These are phyloP conservation scores for Harringtonia lauricola DNA, from an alignment of 2,329 filamentous ascomycete species.

Conservation along the genomic window DNA sequence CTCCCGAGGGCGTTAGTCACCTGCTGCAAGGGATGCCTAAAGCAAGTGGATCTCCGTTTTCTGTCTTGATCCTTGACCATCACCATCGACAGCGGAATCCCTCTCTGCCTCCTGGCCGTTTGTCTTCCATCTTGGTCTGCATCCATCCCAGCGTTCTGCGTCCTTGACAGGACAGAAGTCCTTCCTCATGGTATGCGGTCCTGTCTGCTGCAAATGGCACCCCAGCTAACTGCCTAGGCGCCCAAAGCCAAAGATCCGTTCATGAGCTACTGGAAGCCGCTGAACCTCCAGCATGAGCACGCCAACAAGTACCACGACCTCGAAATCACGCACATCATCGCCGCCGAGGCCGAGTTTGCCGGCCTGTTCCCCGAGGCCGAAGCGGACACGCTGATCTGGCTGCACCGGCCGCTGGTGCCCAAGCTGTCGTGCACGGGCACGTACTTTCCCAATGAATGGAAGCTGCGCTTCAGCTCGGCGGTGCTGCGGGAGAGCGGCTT, in stretches of 20 bases:
- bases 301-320: neutral
- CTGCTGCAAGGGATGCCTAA: constrained; percentile 5
- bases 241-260: neutral
- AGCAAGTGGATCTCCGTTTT: neutral
- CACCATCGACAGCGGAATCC: no score
- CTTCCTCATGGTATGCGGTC: no score
- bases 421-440: constrained; percentile 8
- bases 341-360: constrained; percentile 9
- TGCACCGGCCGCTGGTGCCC: constrained; percentile 2
- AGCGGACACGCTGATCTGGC: constrained; percentile 11
- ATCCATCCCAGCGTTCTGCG: no score
- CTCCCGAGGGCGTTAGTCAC: no score
- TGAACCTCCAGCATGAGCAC: neutral
- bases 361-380: constrained; percentile 5
- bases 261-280: neutral
- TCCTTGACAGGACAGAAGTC: no score
- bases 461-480: constrained; percentile 9
- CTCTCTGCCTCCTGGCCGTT: no score
- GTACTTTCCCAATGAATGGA: constrained; percentile 5
- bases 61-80: no score
- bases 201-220: no score
- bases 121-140: no score
- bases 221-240: no score
- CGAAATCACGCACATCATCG: constrained; percentile 8
- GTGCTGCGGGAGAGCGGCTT: constrained; percentile 10